These are phyloP conservation scores for Rubia occidens DNA, from an alignment of 305 asterid species.

Conservation along the genomic window DNA sequence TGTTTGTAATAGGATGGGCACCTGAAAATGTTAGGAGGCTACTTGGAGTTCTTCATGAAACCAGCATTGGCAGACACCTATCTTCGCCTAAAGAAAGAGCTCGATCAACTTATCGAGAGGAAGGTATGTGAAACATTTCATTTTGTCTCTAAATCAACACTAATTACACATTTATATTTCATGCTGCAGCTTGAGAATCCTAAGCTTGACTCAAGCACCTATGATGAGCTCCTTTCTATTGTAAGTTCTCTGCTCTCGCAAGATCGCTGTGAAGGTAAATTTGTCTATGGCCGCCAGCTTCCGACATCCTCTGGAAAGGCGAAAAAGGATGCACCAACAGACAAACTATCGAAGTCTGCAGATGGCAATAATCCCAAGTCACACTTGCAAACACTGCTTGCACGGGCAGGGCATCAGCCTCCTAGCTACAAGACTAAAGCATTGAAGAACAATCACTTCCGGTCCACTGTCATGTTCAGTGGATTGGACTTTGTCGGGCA, in stretches of 20 bases:
- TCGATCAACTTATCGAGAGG: conserved; percentile 63
- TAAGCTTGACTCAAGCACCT: conserved; percentile 40
- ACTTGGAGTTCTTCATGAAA: conserved; percentile 80
- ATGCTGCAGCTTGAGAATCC: conserved; percentile 62
- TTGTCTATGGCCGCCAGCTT: conserved; percentile 63
- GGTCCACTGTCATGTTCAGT: conserved; percentile 52
- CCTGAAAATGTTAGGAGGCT: conserved; percentile 87
- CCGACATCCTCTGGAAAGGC: conserved; percentile 36
- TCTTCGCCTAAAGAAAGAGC: conserved; percentile 59
- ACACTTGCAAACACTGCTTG: conserved; percentile 64
- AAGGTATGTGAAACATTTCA: conserved; percentile 39
- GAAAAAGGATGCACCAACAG: conserved; percentile 24
- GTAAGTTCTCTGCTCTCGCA: conserved; percentile 63
- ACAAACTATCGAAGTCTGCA: conserved; percentile 18
- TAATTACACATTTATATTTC: conserved; percentile 14
- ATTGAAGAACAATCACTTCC: conserved; percentile 57
- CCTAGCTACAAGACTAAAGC: conserved; percentile 61
- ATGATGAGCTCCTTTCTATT: conserved; percentile 57
- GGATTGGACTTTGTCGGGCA: conserved; percentile 67
- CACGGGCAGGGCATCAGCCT: conserved; percentile 65
- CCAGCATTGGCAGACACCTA: conserved; percentile 62
- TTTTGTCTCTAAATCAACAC: not conserved
- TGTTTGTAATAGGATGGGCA: conserved; percentile 57
- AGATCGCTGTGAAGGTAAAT: conserved; percentile 77
- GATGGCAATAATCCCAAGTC: conserved; percentile 57